Percentiles rank a stretch among this genome's conserved stretches.
Evolutionary conservation across 257 asterid species (phyloP).

Genomic region (Euphrasia confusa): DNA sequence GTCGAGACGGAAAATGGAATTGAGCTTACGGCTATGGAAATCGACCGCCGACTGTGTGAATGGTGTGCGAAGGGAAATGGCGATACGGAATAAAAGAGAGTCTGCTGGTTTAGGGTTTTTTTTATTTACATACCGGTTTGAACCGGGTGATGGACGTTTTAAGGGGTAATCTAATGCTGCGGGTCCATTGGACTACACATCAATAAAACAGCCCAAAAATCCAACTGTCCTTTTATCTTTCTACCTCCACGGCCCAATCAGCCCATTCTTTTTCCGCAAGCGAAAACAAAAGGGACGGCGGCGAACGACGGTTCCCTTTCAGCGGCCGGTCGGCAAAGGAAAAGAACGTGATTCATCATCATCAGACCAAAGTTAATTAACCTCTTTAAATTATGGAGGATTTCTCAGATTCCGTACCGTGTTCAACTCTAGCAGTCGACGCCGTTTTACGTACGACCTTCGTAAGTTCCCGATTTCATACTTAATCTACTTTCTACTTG

Average conservation of each 20-base stretch:
- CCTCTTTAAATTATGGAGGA: slow-evolving; percentile 38
- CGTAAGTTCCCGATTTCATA: slow-evolving; percentile 31
- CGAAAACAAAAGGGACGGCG: slow-evolving; percentile 13
- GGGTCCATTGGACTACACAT: neutral
- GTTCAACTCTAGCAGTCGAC: slow-evolving; percentile 77
- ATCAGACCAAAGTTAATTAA: neutral
- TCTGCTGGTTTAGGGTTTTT: neutral
- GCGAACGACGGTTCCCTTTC: slow-evolving; percentile 14
- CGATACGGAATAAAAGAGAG: neutral
- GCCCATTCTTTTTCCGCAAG: slow-evolving; percentile 13
- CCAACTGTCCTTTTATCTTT: too few species aligned
- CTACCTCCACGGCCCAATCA: too few species aligned
- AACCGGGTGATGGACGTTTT: neutral
- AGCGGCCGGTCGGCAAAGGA: slow-evolving; percentile 14
- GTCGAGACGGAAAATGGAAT: neutral
- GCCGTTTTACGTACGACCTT: slow-evolving; percentile 57
- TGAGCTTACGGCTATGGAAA: neutral
- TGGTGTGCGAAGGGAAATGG: neutral
- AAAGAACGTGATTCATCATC: neutral
- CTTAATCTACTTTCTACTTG: neutral
- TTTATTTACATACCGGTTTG: neutral
- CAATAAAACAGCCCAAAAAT: too few species aligned
- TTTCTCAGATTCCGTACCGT: slow-evolving; percentile 41
- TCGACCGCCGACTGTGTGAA: slow-evolving; percentile 6
- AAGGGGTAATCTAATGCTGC: slow-evolving; percentile 9